Evolutionary conservation across 805 yeast genomes (phyloP), one percentile per base, ranked within the genome.

Genomic region (Cyberlindnera saturnus): DNA sequence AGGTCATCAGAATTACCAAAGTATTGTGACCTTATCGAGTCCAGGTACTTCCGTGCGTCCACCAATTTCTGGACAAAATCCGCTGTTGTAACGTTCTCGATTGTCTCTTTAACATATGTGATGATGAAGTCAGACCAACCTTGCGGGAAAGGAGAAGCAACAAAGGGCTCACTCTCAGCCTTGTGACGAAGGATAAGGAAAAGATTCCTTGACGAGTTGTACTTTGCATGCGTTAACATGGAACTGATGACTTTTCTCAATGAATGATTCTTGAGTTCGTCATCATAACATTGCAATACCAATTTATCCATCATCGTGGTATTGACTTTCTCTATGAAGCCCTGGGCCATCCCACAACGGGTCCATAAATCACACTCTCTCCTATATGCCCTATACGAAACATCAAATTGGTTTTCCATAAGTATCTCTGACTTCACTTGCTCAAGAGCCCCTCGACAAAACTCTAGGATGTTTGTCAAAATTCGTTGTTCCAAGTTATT

Each of bases 331-430:
- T 9, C 18, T 3, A 35, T 14, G 20, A 48, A 39, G 3, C 40
- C n/a, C 2, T 17, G n/a, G 15, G 34, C 4, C n/a, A 33, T 33
- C 2, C 23, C 33, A 35, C 41, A 29, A 5, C 28, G 6, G 7
- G 14, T 28, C 60, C 60, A 55, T 17, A 53, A 41, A 4, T 40
- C 20, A 7, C 26, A 11, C 32, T 56, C 60, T 16, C 37, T 39
- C 7, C 23, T 13, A 8, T 46, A 19, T 3, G 37, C 42, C 5
- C 45, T 34, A 29, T 40, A 46, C 9, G 40, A 13, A 11, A 30
- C 34, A 3, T 38, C 46, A 31, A 48, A 44, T 6, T 39, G 39
- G 7, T 4, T 13, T 4, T 39, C 39, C 2, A 29, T 17, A 6
- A 35, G 28, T 3, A 33, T 37, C 1, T 20, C 29, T 3, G 32